A percentile compares a stretch with the other conserved stretches of the same genome.
These are phyloP conservation scores for Lathyrus sativus DNA, from an alignment of 306 rosid species.

Conservation along the genomic window DNA sequence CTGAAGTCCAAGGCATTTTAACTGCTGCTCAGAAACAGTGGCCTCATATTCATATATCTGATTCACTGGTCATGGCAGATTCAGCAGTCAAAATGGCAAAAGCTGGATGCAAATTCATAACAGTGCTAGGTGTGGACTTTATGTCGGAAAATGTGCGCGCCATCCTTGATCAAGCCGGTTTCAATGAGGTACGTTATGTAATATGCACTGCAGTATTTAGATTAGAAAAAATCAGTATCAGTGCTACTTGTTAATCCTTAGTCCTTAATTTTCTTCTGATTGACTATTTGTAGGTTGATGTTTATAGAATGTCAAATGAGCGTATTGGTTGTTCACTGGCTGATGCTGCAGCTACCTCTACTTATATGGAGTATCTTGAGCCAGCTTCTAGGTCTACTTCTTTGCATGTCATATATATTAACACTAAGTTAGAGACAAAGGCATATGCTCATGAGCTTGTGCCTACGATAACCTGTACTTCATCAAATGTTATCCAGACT, in stretches of 20 bases:
- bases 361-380: slow-evolving; percentile 80
- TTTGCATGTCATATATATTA: slow-evolving; percentile 89
- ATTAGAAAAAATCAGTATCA: slow-evolving; percentile 20
- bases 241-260: slow-evolving; percentile 19
- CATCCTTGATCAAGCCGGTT: slow-evolving; percentile 98
- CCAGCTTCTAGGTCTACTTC: slow-evolving; percentile 73
- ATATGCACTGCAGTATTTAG: slow-evolving; percentile 2
- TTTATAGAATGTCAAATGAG: slow-evolving; percentile 88
- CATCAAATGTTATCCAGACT: slow-evolving; percentile 95
- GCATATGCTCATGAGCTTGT: slow-evolving; percentile 95
- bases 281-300: slow-evolving; percentile 72
- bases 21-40: slow-evolving; percentile 95
- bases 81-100: slow-evolving; percentile 85
- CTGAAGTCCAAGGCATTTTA: slow-evolving; percentile 91
- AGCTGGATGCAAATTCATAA: slow-evolving; percentile 80
- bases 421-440: slow-evolving; percentile 88
- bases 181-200: slow-evolving; percentile 52
- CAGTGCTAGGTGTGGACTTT: slow-evolving; percentile 94
- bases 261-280: slow-evolving; percentile 35
- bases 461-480: slow-evolving; percentile 97
- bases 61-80: slow-evolving; percentile 98
- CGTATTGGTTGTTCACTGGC: slow-evolving; percentile 94
- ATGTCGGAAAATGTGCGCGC: slow-evolving; percentile 99
- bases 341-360: slow-evolving; percentile 82
- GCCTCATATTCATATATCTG: slow-evolving; percentile 96